Percentiles rank a stretch among this genome's conserved stretches.
These are phyloP conservation scores for Canna indica DNA, from an alignment of 176 grass and related monocot genomes.

Conservation along the genomic window DNA sequence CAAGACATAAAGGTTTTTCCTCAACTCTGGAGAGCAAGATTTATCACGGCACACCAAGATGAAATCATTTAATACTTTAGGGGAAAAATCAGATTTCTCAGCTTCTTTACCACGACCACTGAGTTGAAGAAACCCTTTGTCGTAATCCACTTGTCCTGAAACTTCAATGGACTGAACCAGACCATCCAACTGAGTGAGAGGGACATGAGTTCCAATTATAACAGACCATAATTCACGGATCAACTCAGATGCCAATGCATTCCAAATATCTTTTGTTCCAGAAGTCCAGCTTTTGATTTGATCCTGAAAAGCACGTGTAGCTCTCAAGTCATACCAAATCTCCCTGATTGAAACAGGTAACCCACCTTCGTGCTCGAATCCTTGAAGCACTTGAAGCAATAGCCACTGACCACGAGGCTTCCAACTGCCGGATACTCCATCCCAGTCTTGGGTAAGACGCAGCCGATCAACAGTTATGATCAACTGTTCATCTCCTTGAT, in stretches of 20 bases:
- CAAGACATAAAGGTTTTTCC: constrained; percentile 21
- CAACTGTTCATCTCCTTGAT: constrained; percentile 42
- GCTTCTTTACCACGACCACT: neutral
- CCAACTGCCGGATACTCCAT: constrained; percentile 66
- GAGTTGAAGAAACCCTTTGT: neutral
- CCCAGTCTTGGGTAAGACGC: constrained; percentile 48
- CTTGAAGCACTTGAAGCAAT: constrained; percentile 49
- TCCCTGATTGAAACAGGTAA: constrained; percentile 43
- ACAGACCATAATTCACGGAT: constrained; percentile 35
- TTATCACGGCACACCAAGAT: constrained; percentile 27
- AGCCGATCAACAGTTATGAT: constrained; percentile 34
- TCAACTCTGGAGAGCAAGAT: neutral
- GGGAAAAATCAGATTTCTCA: neutral
- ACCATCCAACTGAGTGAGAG: neutral
- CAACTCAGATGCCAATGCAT: constrained; percentile 29
- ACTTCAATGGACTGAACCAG: neutral
- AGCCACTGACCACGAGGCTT: constrained; percentile 47
- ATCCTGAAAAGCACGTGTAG: constrained; percentile 29
- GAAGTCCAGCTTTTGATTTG: constrained; percentile 40
- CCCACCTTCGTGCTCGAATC: constrained; percentile 35
- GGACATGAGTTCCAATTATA: constrained; percentile 6
- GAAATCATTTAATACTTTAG: constrained; percentile 35
- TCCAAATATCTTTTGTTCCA: constrained; percentile 27
- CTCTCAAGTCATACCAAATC: constrained; percentile 52
- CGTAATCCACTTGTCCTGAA: neutral